Conservation (phyloP, 441 rosid species). For the Mallotus japonicus region DNA sequence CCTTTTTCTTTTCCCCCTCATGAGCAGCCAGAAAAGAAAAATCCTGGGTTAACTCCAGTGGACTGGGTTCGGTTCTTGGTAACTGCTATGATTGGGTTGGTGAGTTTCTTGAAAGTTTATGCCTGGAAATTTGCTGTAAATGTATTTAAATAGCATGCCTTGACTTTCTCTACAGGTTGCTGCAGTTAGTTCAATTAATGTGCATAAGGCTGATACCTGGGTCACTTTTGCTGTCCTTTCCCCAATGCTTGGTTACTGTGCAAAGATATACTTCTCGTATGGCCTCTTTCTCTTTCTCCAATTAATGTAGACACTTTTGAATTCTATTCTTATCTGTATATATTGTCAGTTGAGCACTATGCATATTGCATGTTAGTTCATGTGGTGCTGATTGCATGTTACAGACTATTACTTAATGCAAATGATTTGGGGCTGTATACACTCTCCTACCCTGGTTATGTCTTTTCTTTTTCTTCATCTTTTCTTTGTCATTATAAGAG, state of each 20-base stretch:
- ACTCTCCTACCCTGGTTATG: neutral
- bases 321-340: neutral
- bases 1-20: constrained; percentile 1
- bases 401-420: too few relatives aligned
- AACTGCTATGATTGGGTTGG: constrained; percentile 90
- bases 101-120: constrained; percentile 36
- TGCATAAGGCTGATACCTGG: constrained; percentile 73
- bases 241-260: constrained; percentile 84
- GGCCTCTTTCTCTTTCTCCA: constrained; percentile 27
- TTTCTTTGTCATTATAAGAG: neutral
- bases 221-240: constrained; percentile 79
- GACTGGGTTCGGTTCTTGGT: constrained; percentile 87
- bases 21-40: constrained; percentile 90
- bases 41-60: constrained; percentile 89
- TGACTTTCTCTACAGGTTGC: constrained; percentile 55
- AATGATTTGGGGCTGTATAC: neutral
- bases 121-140: constrained; percentile 7
- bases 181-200: constrained; percentile 66
- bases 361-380: neutral
- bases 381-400: too few relatives aligned
- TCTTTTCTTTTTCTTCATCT: neutral
- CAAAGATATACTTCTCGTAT: constrained; percentile 94
- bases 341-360: neutral
- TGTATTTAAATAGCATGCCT: constrained; percentile 12
- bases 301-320: neutral